These are phyloP conservation scores for Phialophora macrospora DNA, from an alignment of 2,329 filamentous ascomycete genomes.

Conservation along the genomic window DNA sequence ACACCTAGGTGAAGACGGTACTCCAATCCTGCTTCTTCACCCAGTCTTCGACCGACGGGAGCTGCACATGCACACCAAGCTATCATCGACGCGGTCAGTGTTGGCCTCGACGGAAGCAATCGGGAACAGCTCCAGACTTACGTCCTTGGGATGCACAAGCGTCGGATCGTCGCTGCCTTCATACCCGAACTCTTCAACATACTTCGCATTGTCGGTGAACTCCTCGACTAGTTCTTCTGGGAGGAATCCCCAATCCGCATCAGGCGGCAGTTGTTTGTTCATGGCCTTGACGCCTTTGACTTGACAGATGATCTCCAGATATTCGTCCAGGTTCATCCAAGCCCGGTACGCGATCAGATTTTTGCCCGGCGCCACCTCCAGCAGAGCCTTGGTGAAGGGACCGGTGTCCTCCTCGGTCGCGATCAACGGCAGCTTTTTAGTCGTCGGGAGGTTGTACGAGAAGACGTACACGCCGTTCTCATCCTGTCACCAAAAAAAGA, in stretches of 20 bases:
- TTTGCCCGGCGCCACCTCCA: constrained; percentile 47
- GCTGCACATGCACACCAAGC: constrained; percentile 21
- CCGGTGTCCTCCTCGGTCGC: constrained; percentile 49
- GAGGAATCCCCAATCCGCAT: constrained; percentile 44
- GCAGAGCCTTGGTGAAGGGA: constrained; percentile 51
- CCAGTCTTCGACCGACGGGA: constrained; percentile 36
- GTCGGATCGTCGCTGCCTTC: constrained; percentile 40
- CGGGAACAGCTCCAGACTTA: constrained; percentile 5
- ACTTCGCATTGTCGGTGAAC: constrained; percentile 46
- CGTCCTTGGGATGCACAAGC: constrained; percentile 25
- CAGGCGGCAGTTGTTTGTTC: constrained; percentile 39
- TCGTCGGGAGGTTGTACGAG: constrained; percentile 14
- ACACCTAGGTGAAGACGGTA: constrained; percentile 13
- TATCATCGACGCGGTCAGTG: constrained; percentile 2
- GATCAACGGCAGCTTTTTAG: constrained; percentile 49
- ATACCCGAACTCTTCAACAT: constrained; percentile 51
- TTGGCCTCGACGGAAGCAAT: neutral
- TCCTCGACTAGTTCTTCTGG: constrained; percentile 47
- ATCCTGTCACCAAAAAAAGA: constrained; percentile 11
- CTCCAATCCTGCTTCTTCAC: constrained; percentile 39
- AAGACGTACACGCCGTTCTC: constrained; percentile 23
- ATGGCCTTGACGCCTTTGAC: constrained; percentile 47
- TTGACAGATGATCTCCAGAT: constrained; percentile 45
- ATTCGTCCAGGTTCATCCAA: constrained; percentile 45
- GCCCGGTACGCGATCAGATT: constrained; percentile 55